These are phyloP conservation scores for Hypoxylon rubiginosum DNA, from an alignment of 2,329 filamentous ascomycete species.

Conservation along the genomic window DNA sequence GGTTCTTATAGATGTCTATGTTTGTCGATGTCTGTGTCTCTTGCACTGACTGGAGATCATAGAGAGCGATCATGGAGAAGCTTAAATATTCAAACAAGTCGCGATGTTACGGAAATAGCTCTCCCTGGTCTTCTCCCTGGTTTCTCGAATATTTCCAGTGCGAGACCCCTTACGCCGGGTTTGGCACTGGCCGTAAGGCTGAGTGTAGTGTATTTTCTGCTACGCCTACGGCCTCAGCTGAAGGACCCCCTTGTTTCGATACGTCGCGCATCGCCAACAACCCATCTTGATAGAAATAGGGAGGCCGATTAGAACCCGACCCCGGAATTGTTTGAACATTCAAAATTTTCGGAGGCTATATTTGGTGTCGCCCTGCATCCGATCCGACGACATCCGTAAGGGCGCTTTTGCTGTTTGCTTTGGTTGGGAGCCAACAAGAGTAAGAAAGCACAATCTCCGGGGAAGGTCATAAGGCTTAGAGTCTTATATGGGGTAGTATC, in stretches of 20 bases:
- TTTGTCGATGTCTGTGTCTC: no score
- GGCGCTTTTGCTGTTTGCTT: background rate
- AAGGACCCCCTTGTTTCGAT: constrained; percentile 36
- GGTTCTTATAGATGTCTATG: constrained; percentile 17
- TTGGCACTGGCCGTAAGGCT: constrained; percentile 36
- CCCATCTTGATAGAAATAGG: constrained; percentile 10
- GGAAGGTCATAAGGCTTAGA: background rate
- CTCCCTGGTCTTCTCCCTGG: no score
- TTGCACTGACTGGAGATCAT: constrained; percentile 31
- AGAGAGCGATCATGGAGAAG: constrained; percentile 32
- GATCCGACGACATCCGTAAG: background rate
- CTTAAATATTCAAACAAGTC: constrained; percentile 28
- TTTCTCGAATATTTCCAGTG: constrained; percentile 23
- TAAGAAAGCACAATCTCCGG: background rate
- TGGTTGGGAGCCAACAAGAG: background rate
- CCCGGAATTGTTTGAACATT: constrained; percentile 16
- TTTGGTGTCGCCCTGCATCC: background rate
- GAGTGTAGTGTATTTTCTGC: constrained; percentile 30
- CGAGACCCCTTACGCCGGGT: constrained; percentile 29
- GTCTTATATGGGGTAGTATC: background rate
- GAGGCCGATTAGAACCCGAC: constrained; percentile 8
- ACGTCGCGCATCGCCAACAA: constrained; percentile 28
- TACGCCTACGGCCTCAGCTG: constrained; percentile 41
- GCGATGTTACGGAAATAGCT: background rate
- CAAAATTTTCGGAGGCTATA: background rate